A percentile compares a stretch with the other conserved stretches of the same genome.
These are phyloP conservation scores for Diddensiella transvaalensis DNA, from an alignment of 805 yeast genomes.

Conservation along the genomic window DNA sequence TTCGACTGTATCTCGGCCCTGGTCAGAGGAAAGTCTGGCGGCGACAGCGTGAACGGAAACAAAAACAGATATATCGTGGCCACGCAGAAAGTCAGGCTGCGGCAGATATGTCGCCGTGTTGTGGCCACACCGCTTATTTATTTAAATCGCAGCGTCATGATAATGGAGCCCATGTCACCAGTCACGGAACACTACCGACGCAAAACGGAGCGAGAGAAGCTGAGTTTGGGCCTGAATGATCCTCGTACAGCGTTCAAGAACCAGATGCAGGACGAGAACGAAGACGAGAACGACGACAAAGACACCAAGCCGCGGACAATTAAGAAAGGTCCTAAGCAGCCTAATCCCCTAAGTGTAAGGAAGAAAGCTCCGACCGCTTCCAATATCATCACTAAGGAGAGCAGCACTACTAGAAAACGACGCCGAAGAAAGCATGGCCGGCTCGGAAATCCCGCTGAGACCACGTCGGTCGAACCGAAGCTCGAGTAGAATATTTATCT, in stretches of 20 bases:
- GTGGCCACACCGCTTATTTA: slow-evolving; percentile 91
- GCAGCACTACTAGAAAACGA: slow-evolving; percentile 16
- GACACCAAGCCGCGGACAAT: slow-evolving; percentile 23
- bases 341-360: slow-evolving; percentile 88
- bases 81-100: slow-evolving; percentile 67
- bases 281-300: slow-evolving; percentile 25
- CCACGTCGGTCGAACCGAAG: not conserved
- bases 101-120: slow-evolving; percentile 64
- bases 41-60: slow-evolving; percentile 57
- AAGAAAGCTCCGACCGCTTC: slow-evolving; percentile 46
- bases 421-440: slow-evolving; percentile 14
- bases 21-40: slow-evolving; percentile 32
- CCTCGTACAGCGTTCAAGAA: slow-evolving; percentile 44
- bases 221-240: slow-evolving; percentile 76
- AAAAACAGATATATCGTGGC: slow-evolving; percentile 91
- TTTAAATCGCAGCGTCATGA: slow-evolving; percentile 88
- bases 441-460: no score
- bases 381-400: slow-evolving; percentile 23
- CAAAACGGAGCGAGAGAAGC: slow-evolving; percentile 59
- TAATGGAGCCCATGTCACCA: slow-evolving; percentile 87
- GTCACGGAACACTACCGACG: slow-evolving; percentile 54
- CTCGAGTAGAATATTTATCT: no score
- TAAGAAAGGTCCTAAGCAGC: slow-evolving; percentile 63
- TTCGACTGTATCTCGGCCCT: slow-evolving; percentile 72
- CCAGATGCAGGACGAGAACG: slow-evolving; percentile 20